Evolutionary conservation across 345 rosid genomes (phyloP).

Genomic region (Murraya koenigii): DNA sequence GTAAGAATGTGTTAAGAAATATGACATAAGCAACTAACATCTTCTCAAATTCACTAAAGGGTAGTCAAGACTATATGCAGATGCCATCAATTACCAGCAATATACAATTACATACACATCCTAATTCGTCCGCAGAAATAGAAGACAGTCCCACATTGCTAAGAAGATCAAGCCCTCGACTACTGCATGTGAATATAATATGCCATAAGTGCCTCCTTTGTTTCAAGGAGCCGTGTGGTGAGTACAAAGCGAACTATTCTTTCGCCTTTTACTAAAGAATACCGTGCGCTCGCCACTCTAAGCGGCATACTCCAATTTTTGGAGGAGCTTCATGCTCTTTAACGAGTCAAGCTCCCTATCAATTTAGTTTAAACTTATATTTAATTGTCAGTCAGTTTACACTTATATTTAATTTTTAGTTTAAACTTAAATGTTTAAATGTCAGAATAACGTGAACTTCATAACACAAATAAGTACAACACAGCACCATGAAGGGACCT

Average conservation of each 20-base stretch:
- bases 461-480: too few species aligned
- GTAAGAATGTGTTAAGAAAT: too few species aligned
- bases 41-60: too few species aligned
- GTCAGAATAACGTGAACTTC: too few species aligned
- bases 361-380: not conserved
- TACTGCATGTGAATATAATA: not conserved
- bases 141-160: not conserved
- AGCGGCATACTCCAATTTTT: conserved; percentile 19
- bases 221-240: conserved; percentile 23
- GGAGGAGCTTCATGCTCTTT: conserved; percentile 1
- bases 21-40: too few species aligned
- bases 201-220: fast-evolving
- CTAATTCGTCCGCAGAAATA: not conserved
- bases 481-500: too few species aligned
- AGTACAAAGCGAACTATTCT: conserved; percentile 48
- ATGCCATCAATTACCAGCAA: too few species aligned
- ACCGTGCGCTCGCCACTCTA: conserved; percentile 24
- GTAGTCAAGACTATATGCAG: too few species aligned
- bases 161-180: not conserved
- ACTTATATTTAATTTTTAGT: too few species aligned
- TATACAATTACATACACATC: too few species aligned
- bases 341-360: not conserved
- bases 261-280: conserved; percentile 68
- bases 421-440: not conserved
- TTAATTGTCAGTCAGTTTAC: too few species aligned